phyloP scores from a whole-genome alignment of 2,329 filamentous ascomycete species.

The Penicillium verrucosum region DNA sequence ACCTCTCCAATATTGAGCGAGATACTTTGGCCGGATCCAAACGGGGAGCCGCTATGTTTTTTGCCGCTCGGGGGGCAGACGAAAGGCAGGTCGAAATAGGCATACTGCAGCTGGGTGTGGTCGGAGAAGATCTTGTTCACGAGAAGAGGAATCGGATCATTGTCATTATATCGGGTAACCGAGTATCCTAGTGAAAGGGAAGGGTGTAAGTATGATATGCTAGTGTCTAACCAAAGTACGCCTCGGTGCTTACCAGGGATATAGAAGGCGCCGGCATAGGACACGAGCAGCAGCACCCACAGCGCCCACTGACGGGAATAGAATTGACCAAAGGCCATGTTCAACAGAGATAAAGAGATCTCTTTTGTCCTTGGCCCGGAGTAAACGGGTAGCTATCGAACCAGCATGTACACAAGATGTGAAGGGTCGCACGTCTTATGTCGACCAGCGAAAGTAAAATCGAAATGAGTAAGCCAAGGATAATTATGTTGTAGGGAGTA shows the following conservation, averaged over 20 bases:
- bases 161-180: conserved; percentile 72
- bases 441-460: neutral
- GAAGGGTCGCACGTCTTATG: neutral
- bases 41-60: conserved; percentile 61
- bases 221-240: neutral
- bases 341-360: conserved; percentile 9
- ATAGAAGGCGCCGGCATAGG: conserved; percentile 68
- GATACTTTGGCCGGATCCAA: conserved; percentile 73
- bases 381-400: conserved; percentile 9
- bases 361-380: conserved; percentile 6
- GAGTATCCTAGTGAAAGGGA: conserved; percentile 66
- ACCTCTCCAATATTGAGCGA: conserved; percentile 84
- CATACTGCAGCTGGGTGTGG: conserved; percentile 85
- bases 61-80: conserved; percentile 75
- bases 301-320: conserved; percentile 22
- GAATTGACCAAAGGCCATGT: conserved; percentile 15
- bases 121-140: conserved; percentile 92
- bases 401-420: conserved; percentile 10
- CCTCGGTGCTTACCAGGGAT: conserved; percentile 65
- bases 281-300: conserved; percentile 32
- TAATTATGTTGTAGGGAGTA: neutral
- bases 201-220: conserved; percentile 9
- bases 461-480: neutral
- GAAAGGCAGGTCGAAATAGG: conserved; percentile 84
- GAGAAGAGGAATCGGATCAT: conserved; percentile 76